Evolutionary conservation across 129 eudicot genomes (phyloP).

Genomic region (Saussurea involucrata): DNA sequence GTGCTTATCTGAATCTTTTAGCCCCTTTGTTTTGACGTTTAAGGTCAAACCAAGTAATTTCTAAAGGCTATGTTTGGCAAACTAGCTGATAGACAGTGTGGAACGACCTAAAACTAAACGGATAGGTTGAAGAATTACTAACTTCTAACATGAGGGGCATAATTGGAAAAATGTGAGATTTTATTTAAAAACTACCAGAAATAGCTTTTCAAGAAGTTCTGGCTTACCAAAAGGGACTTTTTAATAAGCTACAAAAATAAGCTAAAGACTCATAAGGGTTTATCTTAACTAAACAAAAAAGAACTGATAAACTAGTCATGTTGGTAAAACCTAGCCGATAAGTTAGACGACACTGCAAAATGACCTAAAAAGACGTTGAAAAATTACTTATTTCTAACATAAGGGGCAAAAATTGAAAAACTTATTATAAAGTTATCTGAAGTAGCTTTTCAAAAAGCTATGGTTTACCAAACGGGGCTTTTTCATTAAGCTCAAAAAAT

Average conservation of each 20-base stretch:
- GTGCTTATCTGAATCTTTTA: neutral
- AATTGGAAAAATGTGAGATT: too few species aligned
- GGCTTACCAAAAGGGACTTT: too few species aligned
- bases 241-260: too few species aligned
- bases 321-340: too few species aligned
- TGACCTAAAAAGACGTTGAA: constrained; percentile 5
- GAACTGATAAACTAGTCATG: constrained; percentile 23
- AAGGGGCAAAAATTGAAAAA: neutral
- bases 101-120: constrained; percentile 7
- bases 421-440: neutral
- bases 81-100: neutral
- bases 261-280: constrained; percentile 72
- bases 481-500: neutral
- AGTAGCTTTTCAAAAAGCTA: neutral
- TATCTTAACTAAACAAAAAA: constrained; percentile 67
- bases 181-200: too few species aligned
- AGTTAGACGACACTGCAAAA: too few species aligned
- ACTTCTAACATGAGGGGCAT: too few species aligned
- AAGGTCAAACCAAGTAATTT: neutral
- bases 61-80: neutral
- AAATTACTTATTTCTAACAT: neutral
- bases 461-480: neutral
- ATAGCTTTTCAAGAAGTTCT: too few species aligned
- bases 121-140: neutral
- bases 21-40: neutral